Percentiles rank a stretch among this genome's conserved stretches.
Conservation (phyloP, 2,329 filamentous ascomycete genomes). For the Stylonectria norvegica region DNA sequence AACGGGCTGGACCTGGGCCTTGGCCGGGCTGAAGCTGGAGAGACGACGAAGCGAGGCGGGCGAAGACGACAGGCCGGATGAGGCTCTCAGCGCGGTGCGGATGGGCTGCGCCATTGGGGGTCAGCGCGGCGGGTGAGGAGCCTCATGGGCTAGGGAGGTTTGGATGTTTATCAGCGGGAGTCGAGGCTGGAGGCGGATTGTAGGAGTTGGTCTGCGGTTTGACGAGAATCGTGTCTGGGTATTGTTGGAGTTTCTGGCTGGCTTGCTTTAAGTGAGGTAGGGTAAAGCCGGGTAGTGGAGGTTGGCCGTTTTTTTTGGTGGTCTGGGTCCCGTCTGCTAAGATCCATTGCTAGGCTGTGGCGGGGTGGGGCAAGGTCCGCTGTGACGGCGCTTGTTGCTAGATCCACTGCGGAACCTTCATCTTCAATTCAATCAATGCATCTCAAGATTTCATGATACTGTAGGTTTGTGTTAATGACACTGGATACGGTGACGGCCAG, state of each 20-base stretch:
- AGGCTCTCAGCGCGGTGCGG: constrained; percentile 26
- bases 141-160: constrained; percentile 19
- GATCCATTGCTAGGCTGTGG: constrained; percentile 18
- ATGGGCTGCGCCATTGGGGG: constrained; percentile 35
- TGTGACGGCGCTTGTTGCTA: constrained; percentile 11
- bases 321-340: not conserved
- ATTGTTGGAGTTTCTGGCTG: too few relatives aligned
- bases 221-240: too few relatives aligned
- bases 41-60: constrained; percentile 24
- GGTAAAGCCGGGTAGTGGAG: constrained; percentile 22
- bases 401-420: too few relatives aligned
- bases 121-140: constrained; percentile 21
- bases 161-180: too few relatives aligned
- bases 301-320: not conserved
- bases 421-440: too few relatives aligned
- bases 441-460: too few relatives aligned
- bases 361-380: constrained; percentile 17
- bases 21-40: constrained; percentile 29
- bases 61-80: constrained; percentile 17
- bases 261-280: too few relatives aligned
- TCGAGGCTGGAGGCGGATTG: too few relatives aligned
- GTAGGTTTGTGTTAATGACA: too few relatives aligned
- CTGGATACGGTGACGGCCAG: too few relatives aligned
- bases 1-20: constrained; percentile 29
- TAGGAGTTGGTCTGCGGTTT: too few relatives aligned